These are phyloP conservation scores for Grosmannia penicillata DNA, from an alignment of 2,329 filamentous ascomycete species.

Conservation along the genomic window DNA sequence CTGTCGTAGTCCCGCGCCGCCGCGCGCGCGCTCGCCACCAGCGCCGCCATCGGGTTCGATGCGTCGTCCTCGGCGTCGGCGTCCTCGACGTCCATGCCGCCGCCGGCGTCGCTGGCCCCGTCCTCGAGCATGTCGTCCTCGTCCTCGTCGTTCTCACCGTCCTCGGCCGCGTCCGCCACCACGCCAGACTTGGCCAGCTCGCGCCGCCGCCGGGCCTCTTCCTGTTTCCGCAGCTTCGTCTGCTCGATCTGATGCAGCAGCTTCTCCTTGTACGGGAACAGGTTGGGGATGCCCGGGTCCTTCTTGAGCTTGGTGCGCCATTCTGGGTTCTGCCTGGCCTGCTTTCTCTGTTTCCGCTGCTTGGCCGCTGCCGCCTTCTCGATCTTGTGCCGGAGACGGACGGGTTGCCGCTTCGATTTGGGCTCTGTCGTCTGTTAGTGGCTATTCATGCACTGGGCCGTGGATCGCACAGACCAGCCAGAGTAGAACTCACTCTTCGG, in stretches of 20 bases:
- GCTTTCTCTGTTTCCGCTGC: conserved; percentile 78
- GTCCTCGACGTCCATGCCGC: conserved; percentile 26
- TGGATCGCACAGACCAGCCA: background rate
- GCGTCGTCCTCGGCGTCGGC: conserved; percentile 45
- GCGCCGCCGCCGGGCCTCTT: conserved; percentile 56
- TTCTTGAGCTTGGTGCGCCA: conserved; percentile 94
- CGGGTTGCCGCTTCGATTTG: conserved; percentile 81
- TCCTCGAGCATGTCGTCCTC: conserved; percentile 44
- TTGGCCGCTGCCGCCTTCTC: conserved; percentile 83
- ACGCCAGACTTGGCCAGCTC: conserved; percentile 52
- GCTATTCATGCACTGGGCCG: background rate
- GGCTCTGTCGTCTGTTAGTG: conserved; percentile 49
- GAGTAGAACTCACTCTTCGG: conserved; percentile 30
- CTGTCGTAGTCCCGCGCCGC: conserved; percentile 63
- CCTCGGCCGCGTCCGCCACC: conserved; percentile 27
- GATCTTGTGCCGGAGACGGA: conserved; percentile 89
- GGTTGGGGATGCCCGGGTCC: conserved; percentile 91
- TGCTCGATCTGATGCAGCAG: conserved; percentile 91
- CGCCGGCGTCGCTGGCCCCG: conserved; percentile 32
- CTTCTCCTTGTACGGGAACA: conserved; percentile 96
- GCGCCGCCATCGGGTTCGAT: conserved; percentile 81
- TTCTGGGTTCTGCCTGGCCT: conserved; percentile 91
- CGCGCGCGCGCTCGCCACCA: conserved; percentile 68
- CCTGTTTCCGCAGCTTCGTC: conserved; percentile 62
- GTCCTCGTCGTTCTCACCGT: conserved; percentile 27